Conservation (phyloP, 495 filamentous ascomycete species). For the Penicillium dipodomyicola region DNA sequence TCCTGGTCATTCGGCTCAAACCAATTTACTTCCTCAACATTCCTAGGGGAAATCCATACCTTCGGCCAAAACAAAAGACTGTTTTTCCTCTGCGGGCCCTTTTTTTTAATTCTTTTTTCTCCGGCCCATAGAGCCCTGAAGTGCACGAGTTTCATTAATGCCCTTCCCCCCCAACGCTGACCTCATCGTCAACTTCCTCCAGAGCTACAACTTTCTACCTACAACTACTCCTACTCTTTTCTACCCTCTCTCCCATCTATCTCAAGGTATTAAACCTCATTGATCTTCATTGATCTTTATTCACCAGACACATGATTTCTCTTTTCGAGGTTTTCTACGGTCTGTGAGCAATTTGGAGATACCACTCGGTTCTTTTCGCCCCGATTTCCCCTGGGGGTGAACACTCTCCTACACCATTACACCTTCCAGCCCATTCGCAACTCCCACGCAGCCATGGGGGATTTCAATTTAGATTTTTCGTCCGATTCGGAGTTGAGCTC, state of each 20-base stretch:
- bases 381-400: conserved; percentile 9
- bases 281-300: conserved; percentile 12
- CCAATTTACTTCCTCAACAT: conserved; percentile 21
- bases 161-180: conserved; percentile 25
- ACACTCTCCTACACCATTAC: conserved; percentile 9
- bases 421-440: conserved; percentile 11
- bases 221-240: conserved; percentile 27
- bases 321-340: background rate
- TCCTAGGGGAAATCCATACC: conserved; percentile 14
- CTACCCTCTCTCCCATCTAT: conserved; percentile 16
- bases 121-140: conserved; percentile 2
- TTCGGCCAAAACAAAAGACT: conserved; percentile 35
- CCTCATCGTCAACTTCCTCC: conserved; percentile 28
- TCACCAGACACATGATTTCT: conserved; percentile 9
- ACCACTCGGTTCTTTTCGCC: background rate
- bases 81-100: background rate
- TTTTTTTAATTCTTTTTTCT: conserved; percentile 17
- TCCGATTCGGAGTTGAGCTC: conserved; percentile 61
- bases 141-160: conserved; percentile 6
- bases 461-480: conserved; percentile 23
- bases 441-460: conserved; percentile 32
- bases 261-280: conserved; percentile 13
- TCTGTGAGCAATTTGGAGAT: conserved; percentile 4
- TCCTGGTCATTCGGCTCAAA: background rate
- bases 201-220: conserved; percentile 9